Evolutionary conservation across 768 basidiomycete species (phyloP).

Genomic region (Suillus discolor): DNA sequence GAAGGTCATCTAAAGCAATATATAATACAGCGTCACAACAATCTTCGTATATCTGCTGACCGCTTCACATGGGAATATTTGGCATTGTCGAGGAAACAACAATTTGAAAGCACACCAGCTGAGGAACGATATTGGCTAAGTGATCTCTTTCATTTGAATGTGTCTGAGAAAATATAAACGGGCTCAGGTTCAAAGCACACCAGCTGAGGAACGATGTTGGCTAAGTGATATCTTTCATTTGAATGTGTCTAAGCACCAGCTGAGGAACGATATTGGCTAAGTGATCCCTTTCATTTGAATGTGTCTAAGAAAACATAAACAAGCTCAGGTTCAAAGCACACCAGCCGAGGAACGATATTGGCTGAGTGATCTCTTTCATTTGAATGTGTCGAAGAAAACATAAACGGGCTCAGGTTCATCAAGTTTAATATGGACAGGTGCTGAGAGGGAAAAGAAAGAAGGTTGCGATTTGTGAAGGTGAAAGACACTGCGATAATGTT

Average conservation of each 20-base stretch:
- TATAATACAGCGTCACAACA: no score
- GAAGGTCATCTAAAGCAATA: no score
- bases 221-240: background rate
- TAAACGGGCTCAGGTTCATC: background rate
- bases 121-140: no score
- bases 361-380: background rate
- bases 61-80: background rate
- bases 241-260: background rate
- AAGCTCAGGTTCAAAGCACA: background rate
- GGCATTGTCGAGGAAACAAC: background rate
- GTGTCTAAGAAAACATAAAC: no score
- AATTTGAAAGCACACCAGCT: background rate
- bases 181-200: background rate
- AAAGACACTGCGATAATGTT: background rate
- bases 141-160: no score
- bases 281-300: no score
- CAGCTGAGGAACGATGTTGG: background rate
- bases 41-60: no score
- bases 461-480: background rate
- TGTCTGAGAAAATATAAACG: no score
- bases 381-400: background rate
- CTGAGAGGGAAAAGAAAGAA: background rate
- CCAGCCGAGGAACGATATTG: background rate
- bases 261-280: no score
- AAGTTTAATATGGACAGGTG: background rate